Percentiles rank a stretch among this genome's conserved stretches.
These are phyloP conservation scores for Cryomyces minteri DNA, from an alignment of 495 filamentous ascomycete species.

Conservation along the genomic window DNA sequence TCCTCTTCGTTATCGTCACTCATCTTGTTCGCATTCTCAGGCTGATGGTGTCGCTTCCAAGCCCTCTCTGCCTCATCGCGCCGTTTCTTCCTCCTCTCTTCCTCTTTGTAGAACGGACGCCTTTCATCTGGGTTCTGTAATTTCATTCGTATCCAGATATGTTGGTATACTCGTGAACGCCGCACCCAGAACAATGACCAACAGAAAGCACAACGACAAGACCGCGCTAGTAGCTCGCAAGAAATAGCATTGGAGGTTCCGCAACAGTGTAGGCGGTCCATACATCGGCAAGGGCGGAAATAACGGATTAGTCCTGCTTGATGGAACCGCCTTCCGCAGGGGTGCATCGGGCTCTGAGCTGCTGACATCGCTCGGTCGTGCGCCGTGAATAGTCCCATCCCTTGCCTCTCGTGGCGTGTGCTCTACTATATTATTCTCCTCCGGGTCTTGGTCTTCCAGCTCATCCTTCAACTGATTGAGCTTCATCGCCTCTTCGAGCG, in stretches of 20 bases:
- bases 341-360: constrained; percentile 13
- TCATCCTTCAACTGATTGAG: constrained; percentile 44
- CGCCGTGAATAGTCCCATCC: constrained; percentile 16
- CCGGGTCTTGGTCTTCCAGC: constrained; percentile 16
- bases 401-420: constrained; percentile 6
- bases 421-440: neutral
- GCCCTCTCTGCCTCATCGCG: constrained; percentile 35
- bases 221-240: constrained; percentile 51
- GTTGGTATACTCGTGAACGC: constrained; percentile 39
- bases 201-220: constrained; percentile 58
- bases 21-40: constrained; percentile 5
- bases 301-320: constrained; percentile 56
- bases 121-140: constrained; percentile 35
- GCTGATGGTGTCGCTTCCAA: constrained; percentile 36
- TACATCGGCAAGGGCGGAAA: constrained; percentile 82
- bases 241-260: constrained; percentile 40
- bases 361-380: neutral
- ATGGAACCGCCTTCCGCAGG: constrained; percentile 25
- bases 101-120: constrained; percentile 54
- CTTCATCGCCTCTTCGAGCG: constrained; percentile 43
- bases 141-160: constrained; percentile 28
- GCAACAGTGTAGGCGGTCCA: constrained; percentile 45
- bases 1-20: constrained; percentile 8
- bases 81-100: constrained; percentile 31
- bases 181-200: constrained; percentile 55